Percentiles rank a stretch among this genome's conserved stretches.
Evolutionary conservation across 2,329 filamentous ascomycete genomes (phyloP).

Genomic region (Trematosphaeria pertusa): DNA sequence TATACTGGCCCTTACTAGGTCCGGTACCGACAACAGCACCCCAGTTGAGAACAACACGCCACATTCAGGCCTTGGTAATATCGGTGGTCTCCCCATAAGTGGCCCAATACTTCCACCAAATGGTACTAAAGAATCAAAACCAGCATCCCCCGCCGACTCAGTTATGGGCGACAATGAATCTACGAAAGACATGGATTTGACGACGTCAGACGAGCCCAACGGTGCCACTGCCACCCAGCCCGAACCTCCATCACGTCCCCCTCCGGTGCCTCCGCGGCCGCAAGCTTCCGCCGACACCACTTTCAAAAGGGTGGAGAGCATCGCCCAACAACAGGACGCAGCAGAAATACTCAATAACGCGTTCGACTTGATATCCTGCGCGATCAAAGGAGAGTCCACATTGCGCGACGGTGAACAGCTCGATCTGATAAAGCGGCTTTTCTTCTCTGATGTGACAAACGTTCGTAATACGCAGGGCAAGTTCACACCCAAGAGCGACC

Average conservation of each 20-base stretch:
- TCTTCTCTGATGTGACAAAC: constrained; percentile 55
- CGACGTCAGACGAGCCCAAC: constrained; percentile 4
- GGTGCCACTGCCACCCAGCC: constrained; percentile 34
- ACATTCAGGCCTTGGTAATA: constrained; percentile 48
- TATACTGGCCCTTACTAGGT: constrained; percentile 74
- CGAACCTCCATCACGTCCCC: constrained; percentile 56
- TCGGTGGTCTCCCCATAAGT: constrained; percentile 53
- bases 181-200: constrained; percentile 28
- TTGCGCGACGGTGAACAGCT: constrained; percentile 77
- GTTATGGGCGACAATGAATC: constrained; percentile 33
- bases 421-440: constrained; percentile 72
- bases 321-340: constrained; percentile 84
- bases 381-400: constrained; percentile 74
- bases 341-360: constrained; percentile 95
- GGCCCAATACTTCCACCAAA: constrained; percentile 54
- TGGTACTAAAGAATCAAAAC: constrained; percentile 7
- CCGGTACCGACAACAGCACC: constrained; percentile 49
- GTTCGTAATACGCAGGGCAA: constrained; percentile 53
- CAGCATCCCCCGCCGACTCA: constrained; percentile 22
- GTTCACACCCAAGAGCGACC: constrained; percentile 57
- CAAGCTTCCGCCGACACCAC: constrained; percentile 32
- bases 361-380: constrained; percentile 87
- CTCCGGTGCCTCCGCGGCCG: constrained; percentile 66
- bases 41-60: constrained; percentile 54
- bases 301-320: constrained; percentile 62